Evolutionary conservation across 2,329 filamentous ascomycete species (phyloP).

Genomic region (Didymella exigua): DNA sequence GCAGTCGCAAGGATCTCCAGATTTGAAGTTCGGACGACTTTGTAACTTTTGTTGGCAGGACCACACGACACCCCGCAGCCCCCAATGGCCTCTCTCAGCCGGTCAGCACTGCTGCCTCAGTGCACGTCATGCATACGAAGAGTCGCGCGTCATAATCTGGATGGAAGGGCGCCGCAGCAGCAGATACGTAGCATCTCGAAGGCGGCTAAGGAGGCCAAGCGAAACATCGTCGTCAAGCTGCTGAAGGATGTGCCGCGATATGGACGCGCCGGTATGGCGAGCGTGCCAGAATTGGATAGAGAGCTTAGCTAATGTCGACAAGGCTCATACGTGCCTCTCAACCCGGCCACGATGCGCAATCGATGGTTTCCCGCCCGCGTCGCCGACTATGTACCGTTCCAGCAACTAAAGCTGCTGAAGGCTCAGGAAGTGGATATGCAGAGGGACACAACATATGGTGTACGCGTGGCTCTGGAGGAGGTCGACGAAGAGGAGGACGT

Average conservation of each 20-base stretch:
- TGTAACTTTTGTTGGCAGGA: slow-evolving; percentile 21
- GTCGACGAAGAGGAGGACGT: slow-evolving; percentile 30
- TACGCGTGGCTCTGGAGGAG: slow-evolving; percentile 38
- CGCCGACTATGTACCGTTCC: slow-evolving; percentile 59
- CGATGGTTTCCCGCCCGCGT: slow-evolving; percentile 57
- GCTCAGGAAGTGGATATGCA: slow-evolving; percentile 52
- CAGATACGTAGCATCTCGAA: slow-evolving; percentile 55
- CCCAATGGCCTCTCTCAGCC: slow-evolving; percentile 43
- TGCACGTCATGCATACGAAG: slow-evolving; percentile 48
- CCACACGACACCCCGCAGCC: slow-evolving; percentile 19
- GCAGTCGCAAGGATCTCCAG: slow-evolving; percentile 35
- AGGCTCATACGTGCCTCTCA: slow-evolving; percentile 60
- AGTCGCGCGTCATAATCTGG: slow-evolving; percentile 38
- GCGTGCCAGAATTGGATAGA: background rate
- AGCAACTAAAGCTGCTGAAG: slow-evolving; percentile 54
- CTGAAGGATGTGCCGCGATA: slow-evolving; percentile 59
- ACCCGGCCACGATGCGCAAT: slow-evolving; percentile 61
- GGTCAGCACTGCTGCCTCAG: slow-evolving; percentile 44
- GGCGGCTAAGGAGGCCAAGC: slow-evolving; percentile 49
- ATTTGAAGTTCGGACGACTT: slow-evolving; percentile 23
- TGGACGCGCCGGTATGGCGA: slow-evolving; percentile 49
- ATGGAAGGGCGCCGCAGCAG: slow-evolving; percentile 37
- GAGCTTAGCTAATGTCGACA: slow-evolving; percentile 26
- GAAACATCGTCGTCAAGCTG: slow-evolving; percentile 57
- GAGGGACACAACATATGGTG: slow-evolving; percentile 55